phyloP scores from a whole-genome alignment of 2,329 filamentous ascomycete genomes.

The Claviceps cyperi region DNA sequence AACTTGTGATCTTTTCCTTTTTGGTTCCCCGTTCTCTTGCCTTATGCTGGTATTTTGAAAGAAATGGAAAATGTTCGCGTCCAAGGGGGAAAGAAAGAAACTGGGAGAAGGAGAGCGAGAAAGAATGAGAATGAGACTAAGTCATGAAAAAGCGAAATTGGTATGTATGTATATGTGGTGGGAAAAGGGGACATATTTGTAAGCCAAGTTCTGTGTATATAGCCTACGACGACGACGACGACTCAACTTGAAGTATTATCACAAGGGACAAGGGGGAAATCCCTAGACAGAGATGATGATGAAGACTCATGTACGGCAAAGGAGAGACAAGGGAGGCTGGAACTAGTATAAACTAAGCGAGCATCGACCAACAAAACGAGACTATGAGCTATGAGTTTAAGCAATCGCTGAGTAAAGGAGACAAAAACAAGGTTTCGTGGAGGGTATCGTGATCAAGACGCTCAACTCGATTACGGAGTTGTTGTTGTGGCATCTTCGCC shows the following conservation, averaged over 20 bases:
- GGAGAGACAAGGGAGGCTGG: background rate
- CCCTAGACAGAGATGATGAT: no score
- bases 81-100: no score
- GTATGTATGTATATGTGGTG: background rate
- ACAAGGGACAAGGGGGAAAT: no score
- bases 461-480: background rate
- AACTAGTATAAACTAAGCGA: background rate
- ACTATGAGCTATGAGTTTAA: background rate
- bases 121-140: no score
- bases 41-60: no score
- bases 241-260: no score
- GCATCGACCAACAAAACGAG: background rate
- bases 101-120: no score
- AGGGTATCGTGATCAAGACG: background rate
- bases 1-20: slow-evolving; percentile 4
- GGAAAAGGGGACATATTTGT: background rate
- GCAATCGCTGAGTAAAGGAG: background rate
- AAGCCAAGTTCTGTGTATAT: slow-evolving; percentile 3
- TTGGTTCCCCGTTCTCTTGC: background rate
- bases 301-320: background rate
- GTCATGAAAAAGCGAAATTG: background rate
- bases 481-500: background rate
- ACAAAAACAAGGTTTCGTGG: background rate
- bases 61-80: no score
- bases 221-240: background rate